Evolutionary conservation across 768 basidiomycete species (phyloP).

Genomic region (Gloeopeniophorella convolvens): DNA sequence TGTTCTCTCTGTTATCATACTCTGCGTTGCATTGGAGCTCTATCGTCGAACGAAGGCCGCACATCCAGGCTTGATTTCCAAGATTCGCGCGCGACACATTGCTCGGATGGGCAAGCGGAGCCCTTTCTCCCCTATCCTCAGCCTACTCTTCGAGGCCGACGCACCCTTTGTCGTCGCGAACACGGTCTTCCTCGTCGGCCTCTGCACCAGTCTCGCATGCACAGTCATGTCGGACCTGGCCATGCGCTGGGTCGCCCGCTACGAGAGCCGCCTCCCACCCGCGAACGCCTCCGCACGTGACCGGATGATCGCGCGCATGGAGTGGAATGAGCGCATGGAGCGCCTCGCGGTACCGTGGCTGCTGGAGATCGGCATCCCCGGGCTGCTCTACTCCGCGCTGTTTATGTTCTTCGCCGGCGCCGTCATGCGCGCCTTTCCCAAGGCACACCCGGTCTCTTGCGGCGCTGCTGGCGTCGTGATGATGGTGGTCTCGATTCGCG

Average conservation of each 20-base stretch:
- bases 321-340: conserved; percentile 11
- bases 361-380: conserved; percentile 8
- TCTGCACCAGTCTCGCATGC: conserved; percentile 7
- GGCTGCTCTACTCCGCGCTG: conserved; percentile 3
- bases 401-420: conserved; percentile 1
- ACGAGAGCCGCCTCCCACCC: background rate
- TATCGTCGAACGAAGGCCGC: conserved; percentile 12
- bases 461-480: background rate
- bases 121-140: conserved; percentile 9
- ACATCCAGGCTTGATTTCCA: conserved; percentile 1
- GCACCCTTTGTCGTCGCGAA: conserved; percentile 7
- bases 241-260: conserved; percentile 9
- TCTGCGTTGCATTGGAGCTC: conserved; percentile 10
- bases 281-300: background rate
- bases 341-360: conserved; percentile 6
- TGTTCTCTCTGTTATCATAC: conserved; percentile 5
- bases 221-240: conserved; percentile 10
- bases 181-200: conserved; percentile 6
- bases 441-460: background rate
- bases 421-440: conserved; percentile 1
- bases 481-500: background rate
- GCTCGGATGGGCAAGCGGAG: background rate
- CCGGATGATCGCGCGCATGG: conserved; percentile 12
- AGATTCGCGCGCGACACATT: conserved; percentile 9
- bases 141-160: conserved; percentile 8